Evolutionary conservation across 495 filamentous ascomycete species (phyloP), one percentile per base, ranked within the genome.

Genomic region (Xylaria intraflava): DNA sequence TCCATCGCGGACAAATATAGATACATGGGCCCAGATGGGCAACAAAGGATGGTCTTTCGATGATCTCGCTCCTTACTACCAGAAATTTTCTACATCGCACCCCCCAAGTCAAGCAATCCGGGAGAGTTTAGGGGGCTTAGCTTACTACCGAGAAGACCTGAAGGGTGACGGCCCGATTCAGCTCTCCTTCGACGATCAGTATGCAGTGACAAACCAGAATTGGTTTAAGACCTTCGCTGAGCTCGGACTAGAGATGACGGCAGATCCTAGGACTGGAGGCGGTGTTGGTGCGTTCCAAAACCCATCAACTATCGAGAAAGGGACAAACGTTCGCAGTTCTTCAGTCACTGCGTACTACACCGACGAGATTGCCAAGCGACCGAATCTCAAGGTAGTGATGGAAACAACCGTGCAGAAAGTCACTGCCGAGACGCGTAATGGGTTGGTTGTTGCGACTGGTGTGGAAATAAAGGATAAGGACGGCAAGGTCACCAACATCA

Each of bases 41-140:
- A 83, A 81, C 55, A 46, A 67, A 10, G 68, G 69, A 20, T 84
- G 81, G 81, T 65, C 64, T 24, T 83, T 68, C 61, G 70, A 75
- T 42, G 62, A 65, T 0, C 46, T 84, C 29, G 53, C 59, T 11
- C 78, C 78, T 8, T 82, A 81, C 61, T 65, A 68, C 49, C 62
- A 56, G 62, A 77, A 69, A 65, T 77, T 72, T 50, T 65, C 59
- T 8, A 72, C 66, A 5, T 65, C 59, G 9, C 62, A 68, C 43
- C 16, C 58, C 0, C 64, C 71, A 19, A 55, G 59, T 2, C 39
- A 63, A 47, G 47, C 54, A 0, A 60, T 70, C 24, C 42, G 53
- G 43, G 67, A 76, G 42, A 56, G 60, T 10, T 29, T 64, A 31
- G 53, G 53, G 14, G 64, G 63, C 4, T 44, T 66, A 12, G 60